Evolutionary conservation across 441 rosid species (phyloP).

Genomic region (Adansonia madagascariensis): DNA sequence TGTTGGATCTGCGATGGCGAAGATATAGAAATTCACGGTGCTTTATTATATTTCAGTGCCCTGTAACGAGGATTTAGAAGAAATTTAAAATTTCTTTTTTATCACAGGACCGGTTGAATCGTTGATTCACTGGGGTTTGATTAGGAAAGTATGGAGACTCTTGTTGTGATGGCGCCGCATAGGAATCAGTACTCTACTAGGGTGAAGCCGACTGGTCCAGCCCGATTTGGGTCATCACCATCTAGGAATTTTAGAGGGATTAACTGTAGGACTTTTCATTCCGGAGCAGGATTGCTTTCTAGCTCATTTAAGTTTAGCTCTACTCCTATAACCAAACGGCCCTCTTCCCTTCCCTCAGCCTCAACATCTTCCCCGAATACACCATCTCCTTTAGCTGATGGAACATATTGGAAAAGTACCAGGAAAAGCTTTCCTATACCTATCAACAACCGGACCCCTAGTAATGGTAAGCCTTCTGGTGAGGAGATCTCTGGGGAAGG

Average conservation of each 20-base stretch:
- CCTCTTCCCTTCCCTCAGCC: slow-evolving; percentile 28
- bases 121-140: slow-evolving; percentile 30
- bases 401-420: slow-evolving; percentile 17
- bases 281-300: slow-evolving; percentile 75
- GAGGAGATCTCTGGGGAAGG: slow-evolving; percentile 45
- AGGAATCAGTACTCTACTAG: slow-evolving; percentile 59
- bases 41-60: slow-evolving; percentile 23
- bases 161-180: slow-evolving; percentile 66
- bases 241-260: slow-evolving; percentile 57
- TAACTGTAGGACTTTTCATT: slow-evolving; percentile 76
- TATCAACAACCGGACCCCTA: slow-evolving; percentile 41
- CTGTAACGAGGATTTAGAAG: slow-evolving; percentile 30
- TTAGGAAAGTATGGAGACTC: slow-evolving; percentile 66
- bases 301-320: slow-evolving; percentile 47
- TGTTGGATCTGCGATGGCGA: slow-evolving; percentile 43
- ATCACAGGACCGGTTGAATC: slow-evolving; percentile 17
- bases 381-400: slow-evolving; percentile 38
- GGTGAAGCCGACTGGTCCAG: slow-evolving; percentile 47
- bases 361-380: slow-evolving; percentile 43
- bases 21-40: slow-evolving; percentile 31
- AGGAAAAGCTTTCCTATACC: slow-evolving; percentile 57
- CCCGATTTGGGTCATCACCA: slow-evolving; percentile 53
- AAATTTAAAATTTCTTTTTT: background rate
- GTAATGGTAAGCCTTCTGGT: slow-evolving; percentile 35
- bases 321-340: slow-evolving; percentile 38